These are phyloP conservation scores for Cyclotella atomus DNA, from an alignment of 108 stramenopile genomes.

Conservation along the genomic window DNA sequence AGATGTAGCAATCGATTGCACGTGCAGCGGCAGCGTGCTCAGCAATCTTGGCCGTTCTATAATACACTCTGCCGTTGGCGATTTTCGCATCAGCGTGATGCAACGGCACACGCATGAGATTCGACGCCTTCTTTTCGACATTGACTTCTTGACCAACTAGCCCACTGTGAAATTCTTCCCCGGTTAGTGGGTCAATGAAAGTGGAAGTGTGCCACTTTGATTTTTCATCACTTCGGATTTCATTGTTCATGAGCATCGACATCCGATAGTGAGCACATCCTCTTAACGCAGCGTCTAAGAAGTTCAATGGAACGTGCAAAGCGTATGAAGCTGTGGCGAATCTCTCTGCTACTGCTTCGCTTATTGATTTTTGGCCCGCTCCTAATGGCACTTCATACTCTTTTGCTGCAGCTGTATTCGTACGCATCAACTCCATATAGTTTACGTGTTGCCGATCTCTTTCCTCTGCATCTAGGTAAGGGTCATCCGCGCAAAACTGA, in stretches of 20 bases:
- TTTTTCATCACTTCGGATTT: neutral
- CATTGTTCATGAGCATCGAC: too few relatives aligned
- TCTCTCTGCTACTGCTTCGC: too few relatives aligned
- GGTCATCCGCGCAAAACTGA: conserved; percentile 32
- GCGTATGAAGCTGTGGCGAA: neutral
- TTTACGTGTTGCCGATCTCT: conserved; percentile 8
- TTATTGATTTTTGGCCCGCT: too few relatives aligned
- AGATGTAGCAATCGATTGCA: conserved; percentile 39
- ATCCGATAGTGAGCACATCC: too few relatives aligned
- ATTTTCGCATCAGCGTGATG: conserved; percentile 20
- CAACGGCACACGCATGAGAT: neutral
- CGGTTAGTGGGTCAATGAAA: conserved; percentile 24
- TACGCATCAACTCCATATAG: neutral
- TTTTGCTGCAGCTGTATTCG: too few relatives aligned
- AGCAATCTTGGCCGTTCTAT: conserved; percentile 12
- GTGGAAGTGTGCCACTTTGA: conserved; percentile 34
- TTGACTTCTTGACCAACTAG: conserved; percentile 18
- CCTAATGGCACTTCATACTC: too few relatives aligned
- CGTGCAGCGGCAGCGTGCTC: conserved; percentile 48
- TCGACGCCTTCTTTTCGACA: neutral
- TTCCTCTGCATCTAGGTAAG: neutral
- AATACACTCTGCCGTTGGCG: conserved; percentile 39
- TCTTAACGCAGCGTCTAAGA: neutral
- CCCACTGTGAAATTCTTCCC: conserved; percentile 30
- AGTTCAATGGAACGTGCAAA: neutral